phyloP scores from a whole-genome alignment of 345 rosid species.

The Kernera saxatilis region DNA sequence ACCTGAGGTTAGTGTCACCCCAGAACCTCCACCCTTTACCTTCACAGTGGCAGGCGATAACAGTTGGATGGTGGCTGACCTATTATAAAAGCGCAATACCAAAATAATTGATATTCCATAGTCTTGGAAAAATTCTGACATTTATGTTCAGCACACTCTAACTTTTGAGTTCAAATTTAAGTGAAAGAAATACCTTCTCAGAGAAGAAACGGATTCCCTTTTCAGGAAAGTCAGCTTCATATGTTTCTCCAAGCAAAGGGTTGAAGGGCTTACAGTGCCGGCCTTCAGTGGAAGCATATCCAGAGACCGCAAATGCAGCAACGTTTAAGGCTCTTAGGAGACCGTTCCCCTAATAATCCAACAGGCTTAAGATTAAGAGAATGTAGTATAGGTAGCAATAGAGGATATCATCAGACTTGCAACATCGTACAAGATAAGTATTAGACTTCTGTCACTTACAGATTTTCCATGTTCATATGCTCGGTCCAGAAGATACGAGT shows the following conservation, averaged over 20 bases:
- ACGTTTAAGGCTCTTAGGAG: constrained; percentile 70
- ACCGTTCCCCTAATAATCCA: constrained; percentile 59
- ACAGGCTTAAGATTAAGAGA: constrained; percentile 14
- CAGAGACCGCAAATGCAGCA: constrained; percentile 98
- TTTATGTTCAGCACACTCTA: not conserved
- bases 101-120: not conserved
- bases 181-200: constrained; percentile 63
- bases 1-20: constrained; percentile 87
- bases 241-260: constrained; percentile 95
- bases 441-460: constrained; percentile 40
- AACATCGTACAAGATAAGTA: not conserved
- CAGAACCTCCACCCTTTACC: constrained; percentile 98
- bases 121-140: not conserved
- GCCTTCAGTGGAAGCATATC: constrained; percentile 91
- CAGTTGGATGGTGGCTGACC: constrained; percentile 99
- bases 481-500: constrained; percentile 81
- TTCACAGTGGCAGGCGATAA: constrained; percentile 95
- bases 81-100: constrained; percentile 32
- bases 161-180: not conserved
- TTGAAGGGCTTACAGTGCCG: constrained; percentile 98
- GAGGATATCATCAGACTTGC: too few species aligned
- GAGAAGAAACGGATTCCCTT: constrained; percentile 91
- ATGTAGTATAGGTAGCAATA: not conserved
- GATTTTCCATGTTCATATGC: constrained; percentile 80
- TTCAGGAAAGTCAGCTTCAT: constrained; percentile 92